Base-by-base conservation (phyloP, 495 filamentous ascomycete genomes). In the Aspergillus sclerotioniger region DNA sequence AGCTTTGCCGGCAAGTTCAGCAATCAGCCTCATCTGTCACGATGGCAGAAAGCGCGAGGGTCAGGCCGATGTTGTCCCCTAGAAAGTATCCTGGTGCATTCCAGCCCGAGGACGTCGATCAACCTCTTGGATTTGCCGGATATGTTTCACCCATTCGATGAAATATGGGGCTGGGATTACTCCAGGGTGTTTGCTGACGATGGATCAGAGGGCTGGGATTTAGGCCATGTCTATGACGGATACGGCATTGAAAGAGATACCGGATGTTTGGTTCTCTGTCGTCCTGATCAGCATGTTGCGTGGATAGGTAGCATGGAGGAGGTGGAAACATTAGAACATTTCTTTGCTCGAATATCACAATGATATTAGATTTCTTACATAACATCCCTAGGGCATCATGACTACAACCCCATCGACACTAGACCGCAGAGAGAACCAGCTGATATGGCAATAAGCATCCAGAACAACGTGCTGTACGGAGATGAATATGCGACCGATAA, bases 201-300 rank as follows among this genome's bases (percentile, higher is more conserved):
- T 28, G 47, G 58, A 8, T 43, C 52, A 2, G 57, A 56, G 15
- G 46, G 49, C 29, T 46, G 16, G 28, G 56, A 46, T 1, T 21
- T 33, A n/a, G 35, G 53, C 15, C 25, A 57, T 53, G 57, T 50
- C 8, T 68, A 70, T 44, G 29, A 48, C 10, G 52, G 53, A 13
- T 67, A 65, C 52, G 60, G 63, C 1, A 64, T 64, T 39, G 46
- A 58, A 19, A 37, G 47, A 20, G 17, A 55, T 1, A 50, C 32
- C 3, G 63, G 63, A 0, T 68, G 64, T 62, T n/a, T 64, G 16
- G 52, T 68, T n/a, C 57, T 73, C 3, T 65, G 63, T 55, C 62
- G 70, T 17, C 70, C 68, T 8, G 70, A 71, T 51, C 65, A 71
- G 37, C 64, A 71, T 56, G 59, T 70, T 12, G 63, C 61, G 12